Conservation (phyloP, 108 stramenopile species). For the Fistulifera solaris region DNA sequence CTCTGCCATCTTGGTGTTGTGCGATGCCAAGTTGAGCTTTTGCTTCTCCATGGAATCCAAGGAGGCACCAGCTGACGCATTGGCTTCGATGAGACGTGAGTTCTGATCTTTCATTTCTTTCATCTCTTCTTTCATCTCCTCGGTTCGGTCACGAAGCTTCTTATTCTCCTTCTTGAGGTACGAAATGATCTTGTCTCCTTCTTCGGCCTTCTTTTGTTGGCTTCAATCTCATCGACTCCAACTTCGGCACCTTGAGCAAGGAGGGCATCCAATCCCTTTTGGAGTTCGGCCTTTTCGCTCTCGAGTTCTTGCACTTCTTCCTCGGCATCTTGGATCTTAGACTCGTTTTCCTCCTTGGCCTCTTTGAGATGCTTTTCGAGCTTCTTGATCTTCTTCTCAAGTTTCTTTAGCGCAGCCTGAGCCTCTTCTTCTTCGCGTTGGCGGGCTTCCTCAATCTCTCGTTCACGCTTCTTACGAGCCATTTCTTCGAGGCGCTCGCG, state of each 20-base stretch:
- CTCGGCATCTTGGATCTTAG: slow-evolving; percentile 24
- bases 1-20: slow-evolving; percentile 21
- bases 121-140: slow-evolving; percentile 40
- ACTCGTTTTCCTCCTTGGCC: slow-evolving; percentile 13
- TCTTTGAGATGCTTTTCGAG: slow-evolving; percentile 23
- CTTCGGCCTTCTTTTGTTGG: slow-evolving; percentile 37
- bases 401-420: slow-evolving; percentile 21
- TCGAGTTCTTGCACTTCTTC: slow-evolving; percentile 32
- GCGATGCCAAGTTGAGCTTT: slow-evolving; percentile 25
- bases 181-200: slow-evolving; percentile 39
- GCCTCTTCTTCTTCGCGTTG: slow-evolving; percentile 9
- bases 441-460: neutral
- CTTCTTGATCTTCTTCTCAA: slow-evolving; percentile 14
- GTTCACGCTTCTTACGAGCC: slow-evolving; percentile 9
- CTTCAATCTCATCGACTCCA: slow-evolving; percentile 18
- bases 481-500: neutral
- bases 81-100: slow-evolving; percentile 34
- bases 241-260: slow-evolving; percentile 22
- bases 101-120: slow-evolving; percentile 51
- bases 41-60: slow-evolving; percentile 47
- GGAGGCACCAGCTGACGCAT: slow-evolving; percentile 46
- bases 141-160: slow-evolving; percentile 32
- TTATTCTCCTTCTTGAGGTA: slow-evolving; percentile 56
- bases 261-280: slow-evolving; percentile 19
- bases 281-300: slow-evolving; percentile 4